Conservation (phyloP, 176 grass and related monocot genomes). For the Typha latifolia region DNA sequence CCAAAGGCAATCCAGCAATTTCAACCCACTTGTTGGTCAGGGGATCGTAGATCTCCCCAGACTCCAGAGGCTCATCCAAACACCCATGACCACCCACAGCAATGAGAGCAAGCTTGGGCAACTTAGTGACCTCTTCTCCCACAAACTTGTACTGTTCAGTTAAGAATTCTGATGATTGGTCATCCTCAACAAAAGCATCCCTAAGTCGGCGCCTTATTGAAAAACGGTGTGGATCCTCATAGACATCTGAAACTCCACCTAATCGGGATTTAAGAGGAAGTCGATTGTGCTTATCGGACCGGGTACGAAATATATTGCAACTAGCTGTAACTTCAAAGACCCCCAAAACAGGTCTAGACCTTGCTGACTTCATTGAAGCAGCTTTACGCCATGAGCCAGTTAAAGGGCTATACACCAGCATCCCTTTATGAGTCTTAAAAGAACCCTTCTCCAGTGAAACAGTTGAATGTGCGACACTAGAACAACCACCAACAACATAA, state of each 20-base stretch:
- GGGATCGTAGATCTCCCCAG: conserved; percentile 70
- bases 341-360: conserved; percentile 57
- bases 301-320: conserved; percentile 39
- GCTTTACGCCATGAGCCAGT: conserved; percentile 54
- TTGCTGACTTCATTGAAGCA: conserved; percentile 49
- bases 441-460: conserved; percentile 16
- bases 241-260: conserved; percentile 52
- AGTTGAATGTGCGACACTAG: conserved; percentile 8
- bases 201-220: conserved; percentile 50
- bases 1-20: conserved; percentile 53
- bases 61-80: conserved; percentile 76
- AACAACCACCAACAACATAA: conserved; percentile 63
- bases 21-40: conserved; percentile 54
- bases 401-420: conserved; percentile 62
- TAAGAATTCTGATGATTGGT: background rate
- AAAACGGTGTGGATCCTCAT: conserved; percentile 61
- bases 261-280: conserved; percentile 31
- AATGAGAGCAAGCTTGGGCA: conserved; percentile 42
- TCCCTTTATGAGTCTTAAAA: conserved; percentile 55
- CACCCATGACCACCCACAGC: conserved; percentile 60
- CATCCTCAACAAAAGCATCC: conserved; percentile 52
- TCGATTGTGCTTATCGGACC: conserved; percentile 12
- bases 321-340: conserved; percentile 46
- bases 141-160: background rate
- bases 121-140: background rate